Conservation (phyloP, 2,329 filamentous ascomycete genomes). For the Ascochyta fabae region DNA sequence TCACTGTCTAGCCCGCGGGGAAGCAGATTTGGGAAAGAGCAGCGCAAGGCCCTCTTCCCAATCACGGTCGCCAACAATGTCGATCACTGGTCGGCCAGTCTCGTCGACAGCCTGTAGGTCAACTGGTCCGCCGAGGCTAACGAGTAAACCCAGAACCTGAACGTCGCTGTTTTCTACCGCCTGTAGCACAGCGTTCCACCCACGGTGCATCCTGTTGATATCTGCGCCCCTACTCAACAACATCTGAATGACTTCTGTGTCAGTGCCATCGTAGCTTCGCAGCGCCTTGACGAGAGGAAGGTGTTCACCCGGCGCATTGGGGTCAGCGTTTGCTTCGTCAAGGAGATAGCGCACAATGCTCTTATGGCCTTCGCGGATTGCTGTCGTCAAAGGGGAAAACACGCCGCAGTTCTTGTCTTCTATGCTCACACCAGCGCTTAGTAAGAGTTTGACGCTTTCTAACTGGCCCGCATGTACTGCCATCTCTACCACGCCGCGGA, state of each 20-base stretch:
- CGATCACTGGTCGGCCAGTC: constrained; percentile 34
- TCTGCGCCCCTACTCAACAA: constrained; percentile 69
- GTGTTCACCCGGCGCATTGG: constrained; percentile 74
- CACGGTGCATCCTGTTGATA: constrained; percentile 61
- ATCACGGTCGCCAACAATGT: constrained; percentile 40
- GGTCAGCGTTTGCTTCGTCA: constrained; percentile 66
- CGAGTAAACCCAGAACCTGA: constrained; percentile 34
- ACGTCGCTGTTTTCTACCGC: constrained; percentile 44
- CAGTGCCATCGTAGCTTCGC: constrained; percentile 64
- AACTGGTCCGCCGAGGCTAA: constrained; percentile 39
- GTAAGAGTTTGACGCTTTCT: constrained; percentile 69
- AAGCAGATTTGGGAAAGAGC: constrained; percentile 30
- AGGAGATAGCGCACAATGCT: constrained; percentile 68
- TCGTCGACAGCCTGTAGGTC: constrained; percentile 39
- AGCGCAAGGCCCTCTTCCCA: constrained; percentile 44
- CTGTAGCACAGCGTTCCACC: constrained; percentile 43
- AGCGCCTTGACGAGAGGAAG: constrained; percentile 74
- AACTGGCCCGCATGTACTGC: constrained; percentile 71
- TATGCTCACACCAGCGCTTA: constrained; percentile 69
- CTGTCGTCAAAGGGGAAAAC: constrained; percentile 71
- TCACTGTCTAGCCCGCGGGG: neutral
- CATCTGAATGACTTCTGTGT: constrained; percentile 67
- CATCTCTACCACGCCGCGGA: constrained; percentile 71
- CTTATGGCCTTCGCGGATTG: constrained; percentile 67
- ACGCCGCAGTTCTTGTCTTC: constrained; percentile 76